Evolutionary conservation across 176 grass and related monocot species (phyloP).

Genomic region (Oryza australiensis): DNA sequence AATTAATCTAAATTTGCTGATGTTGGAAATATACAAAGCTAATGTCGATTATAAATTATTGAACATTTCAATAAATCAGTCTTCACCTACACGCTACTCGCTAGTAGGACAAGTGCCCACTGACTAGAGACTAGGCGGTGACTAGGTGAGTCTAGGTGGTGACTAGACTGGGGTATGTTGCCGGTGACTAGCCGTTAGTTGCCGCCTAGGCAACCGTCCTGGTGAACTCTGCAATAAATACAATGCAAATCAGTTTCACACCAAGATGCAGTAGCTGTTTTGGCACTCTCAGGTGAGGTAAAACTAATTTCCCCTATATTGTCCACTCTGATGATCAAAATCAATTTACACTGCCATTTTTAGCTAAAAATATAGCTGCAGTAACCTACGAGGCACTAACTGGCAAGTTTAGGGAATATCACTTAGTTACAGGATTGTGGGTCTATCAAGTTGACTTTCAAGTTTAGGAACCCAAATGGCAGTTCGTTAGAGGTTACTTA

Average conservation of each 20-base stretch:
- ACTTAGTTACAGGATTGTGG: neutral
- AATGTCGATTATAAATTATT: neutral
- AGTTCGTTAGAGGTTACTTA: neutral
- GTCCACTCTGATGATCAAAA: neutral
- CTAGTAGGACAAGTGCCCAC: no score
- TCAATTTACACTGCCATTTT: neutral
- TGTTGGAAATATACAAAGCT: constrained; percentile 1
- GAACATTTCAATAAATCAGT: neutral
- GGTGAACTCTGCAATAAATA: neutral
- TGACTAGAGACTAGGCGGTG: no score
- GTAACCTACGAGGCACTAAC: neutral
- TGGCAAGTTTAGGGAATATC: neutral
- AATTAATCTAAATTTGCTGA: neutral
- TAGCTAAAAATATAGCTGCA: neutral
- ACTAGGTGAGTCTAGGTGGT: no score
- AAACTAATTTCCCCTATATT: neutral
- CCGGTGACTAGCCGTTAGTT: no score
- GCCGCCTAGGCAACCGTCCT: no score
- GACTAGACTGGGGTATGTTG: no score
- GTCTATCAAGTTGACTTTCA: neutral
- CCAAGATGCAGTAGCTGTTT: neutral
- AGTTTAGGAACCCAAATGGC: neutral
- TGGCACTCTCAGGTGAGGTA: neutral
- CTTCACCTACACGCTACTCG: no score
- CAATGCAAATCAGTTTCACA: neutral